phyloP scores from a whole-genome alignment of 768 basidiomycete genomes.

The Hygrophoropsis aurantiaca region DNA sequence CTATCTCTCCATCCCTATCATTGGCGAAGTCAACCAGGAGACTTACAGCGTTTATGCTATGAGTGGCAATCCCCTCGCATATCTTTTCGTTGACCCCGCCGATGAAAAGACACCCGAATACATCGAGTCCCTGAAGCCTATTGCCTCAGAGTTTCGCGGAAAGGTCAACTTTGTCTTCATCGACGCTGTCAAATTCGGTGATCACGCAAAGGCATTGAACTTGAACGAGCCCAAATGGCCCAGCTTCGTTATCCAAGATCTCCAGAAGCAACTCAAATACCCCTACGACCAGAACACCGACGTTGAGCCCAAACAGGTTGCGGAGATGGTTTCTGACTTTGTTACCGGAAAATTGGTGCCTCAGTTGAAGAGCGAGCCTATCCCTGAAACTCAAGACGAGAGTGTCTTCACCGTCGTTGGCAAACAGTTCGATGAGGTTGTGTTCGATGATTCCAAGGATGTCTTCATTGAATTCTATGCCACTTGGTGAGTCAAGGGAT shows the following conservation, averaged over 20 bases:
- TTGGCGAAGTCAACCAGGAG: constrained; percentile 92
- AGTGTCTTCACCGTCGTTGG: constrained; percentile 82
- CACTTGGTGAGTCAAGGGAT: constrained; percentile 68
- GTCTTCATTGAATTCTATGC: constrained; percentile 98
- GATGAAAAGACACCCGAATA: constrained; percentile 61
- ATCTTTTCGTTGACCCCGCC: constrained; percentile 88
- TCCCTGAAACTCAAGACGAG: constrained; percentile 83
- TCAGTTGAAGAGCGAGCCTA: constrained; percentile 84
- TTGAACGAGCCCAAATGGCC: constrained; percentile 87
- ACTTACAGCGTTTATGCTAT: constrained; percentile 86
- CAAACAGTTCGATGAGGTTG: constrained; percentile 85
- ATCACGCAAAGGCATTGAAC: constrained; percentile 95
- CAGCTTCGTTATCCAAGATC: constrained; percentile 88
- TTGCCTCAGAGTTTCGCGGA: constrained; percentile 80
- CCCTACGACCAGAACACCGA: constrained; percentile 73
- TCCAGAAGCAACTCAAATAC: constrained; percentile 83
- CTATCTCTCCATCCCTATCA: constrained; percentile 80
- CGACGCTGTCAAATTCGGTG: constrained; percentile 91
- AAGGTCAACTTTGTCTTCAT: constrained; percentile 98
- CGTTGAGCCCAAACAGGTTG: constrained; percentile 55
- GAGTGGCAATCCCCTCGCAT: constrained; percentile 86
- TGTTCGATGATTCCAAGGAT: constrained; percentile 87
- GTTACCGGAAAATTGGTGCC: constrained; percentile 74
- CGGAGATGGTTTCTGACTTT: constrained; percentile 62
- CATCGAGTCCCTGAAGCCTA: constrained; percentile 66